Conservation (phyloP, 2,329 filamentous ascomycete species). For the Sclerotinia trifoliorum region DNA sequence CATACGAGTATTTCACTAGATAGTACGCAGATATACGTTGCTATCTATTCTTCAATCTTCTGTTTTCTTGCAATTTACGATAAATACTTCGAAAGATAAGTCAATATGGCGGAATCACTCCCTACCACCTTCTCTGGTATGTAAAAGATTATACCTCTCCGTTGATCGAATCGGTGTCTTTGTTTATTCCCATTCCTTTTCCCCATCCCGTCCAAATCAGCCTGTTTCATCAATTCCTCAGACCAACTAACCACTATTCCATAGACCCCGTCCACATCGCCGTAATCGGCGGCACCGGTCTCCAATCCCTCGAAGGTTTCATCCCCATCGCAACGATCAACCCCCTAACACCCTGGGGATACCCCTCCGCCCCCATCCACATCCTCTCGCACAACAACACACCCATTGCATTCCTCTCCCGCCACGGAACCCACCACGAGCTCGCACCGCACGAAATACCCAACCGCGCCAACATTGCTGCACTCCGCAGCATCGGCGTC, state of each 20-base stretch:
- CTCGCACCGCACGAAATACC: constrained; percentile 94
- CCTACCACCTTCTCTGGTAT: constrained; percentile 21
- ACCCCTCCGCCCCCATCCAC: constrained; percentile 70
- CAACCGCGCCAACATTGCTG: constrained; percentile 93
- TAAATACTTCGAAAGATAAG: background rate
- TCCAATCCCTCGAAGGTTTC: constrained; percentile 84
- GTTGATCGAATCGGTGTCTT: too few relatives aligned
- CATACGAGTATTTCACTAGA: background rate
- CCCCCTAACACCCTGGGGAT: constrained; percentile 83
- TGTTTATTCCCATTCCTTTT: background rate
- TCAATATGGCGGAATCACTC: constrained; percentile 19
- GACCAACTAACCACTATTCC: background rate
- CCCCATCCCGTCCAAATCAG: background rate
- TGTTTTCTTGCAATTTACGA: background rate
- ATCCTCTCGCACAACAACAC: constrained; percentile 84
- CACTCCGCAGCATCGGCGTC: constrained; percentile 86
- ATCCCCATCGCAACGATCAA: constrained; percentile 77
- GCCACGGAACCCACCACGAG: constrained; percentile 87
- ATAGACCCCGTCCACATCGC: constrained; percentile 74
- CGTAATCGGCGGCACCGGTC: constrained; percentile 90
- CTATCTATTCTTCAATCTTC: too few relatives aligned
- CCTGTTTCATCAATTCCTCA: background rate
- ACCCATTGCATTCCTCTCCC: constrained; percentile 87
- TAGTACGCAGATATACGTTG: background rate
- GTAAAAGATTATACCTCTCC: background rate